phyloP scores from a whole-genome alignment of 257 asterid species.

The Primulina tabacum region DNA sequence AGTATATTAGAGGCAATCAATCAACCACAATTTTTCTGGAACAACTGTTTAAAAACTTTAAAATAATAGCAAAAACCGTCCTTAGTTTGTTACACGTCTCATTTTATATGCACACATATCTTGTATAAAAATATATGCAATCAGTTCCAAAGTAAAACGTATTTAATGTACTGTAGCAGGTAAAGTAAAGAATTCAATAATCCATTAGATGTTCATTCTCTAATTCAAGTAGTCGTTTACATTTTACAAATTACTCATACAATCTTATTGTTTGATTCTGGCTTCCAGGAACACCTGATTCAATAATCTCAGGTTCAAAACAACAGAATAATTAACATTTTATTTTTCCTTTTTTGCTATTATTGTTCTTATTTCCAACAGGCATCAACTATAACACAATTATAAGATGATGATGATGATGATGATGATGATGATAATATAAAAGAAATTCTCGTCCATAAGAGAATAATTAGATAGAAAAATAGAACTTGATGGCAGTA shows the following conservation, averaged over 20 bases:
- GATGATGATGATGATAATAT: neutral
- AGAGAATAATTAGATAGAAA: neutral
- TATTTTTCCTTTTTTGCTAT: too few species aligned
- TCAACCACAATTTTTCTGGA: neutral
- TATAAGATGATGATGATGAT: too few species aligned
- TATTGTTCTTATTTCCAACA: too few species aligned
- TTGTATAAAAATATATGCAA: neutral
- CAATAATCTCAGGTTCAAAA: too few species aligned
- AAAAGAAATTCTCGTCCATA: slow-evolving; percentile 10
- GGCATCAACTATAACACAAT: too few species aligned
- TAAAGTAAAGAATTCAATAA: neutral
- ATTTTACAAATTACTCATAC: too few species aligned
- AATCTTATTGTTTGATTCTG: too few species aligned
- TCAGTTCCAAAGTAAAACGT: neutral
- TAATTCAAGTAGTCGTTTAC: too few species aligned
- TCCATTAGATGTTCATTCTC: neutral
- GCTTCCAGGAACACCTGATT: too few species aligned
- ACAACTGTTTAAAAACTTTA: neutral
- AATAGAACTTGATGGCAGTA: neutral
- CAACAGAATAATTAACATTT: too few species aligned
- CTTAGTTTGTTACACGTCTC: neutral
- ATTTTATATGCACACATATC: neutral
- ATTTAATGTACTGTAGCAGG: neutral
- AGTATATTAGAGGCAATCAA: too few species aligned
- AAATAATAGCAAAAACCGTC: neutral